Conservation (phyloP, 192 early-diverging fungal genomes). For the Phycomyces nitens region DNA sequence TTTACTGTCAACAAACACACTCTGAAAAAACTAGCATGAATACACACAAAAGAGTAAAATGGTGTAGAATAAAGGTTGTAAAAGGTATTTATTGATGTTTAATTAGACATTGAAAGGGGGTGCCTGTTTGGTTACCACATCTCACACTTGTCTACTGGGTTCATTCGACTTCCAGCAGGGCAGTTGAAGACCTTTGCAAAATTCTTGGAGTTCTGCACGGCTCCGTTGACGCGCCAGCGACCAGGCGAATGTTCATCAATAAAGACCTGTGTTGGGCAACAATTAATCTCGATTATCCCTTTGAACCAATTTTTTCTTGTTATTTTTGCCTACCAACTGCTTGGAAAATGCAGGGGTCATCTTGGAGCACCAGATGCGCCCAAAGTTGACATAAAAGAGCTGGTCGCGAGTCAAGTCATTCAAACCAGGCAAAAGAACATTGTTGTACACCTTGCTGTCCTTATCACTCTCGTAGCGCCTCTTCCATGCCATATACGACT, state of each 20-base stretch:
- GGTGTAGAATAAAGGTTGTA: too few species aligned
- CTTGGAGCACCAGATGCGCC: slow-evolving; percentile 62
- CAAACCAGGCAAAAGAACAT: slow-evolving; percentile 44
- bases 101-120: too few species aligned
- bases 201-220: slow-evolving; percentile 56
- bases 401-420: slow-evolving; percentile 54
- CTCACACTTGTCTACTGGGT: slow-evolving; percentile 59
- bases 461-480: slow-evolving; percentile 30
- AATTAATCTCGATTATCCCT: too few species aligned
- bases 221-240: slow-evolving; percentile 68
- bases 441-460: slow-evolving; percentile 21
- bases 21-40: too few species aligned
- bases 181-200: slow-evolving; percentile 73
- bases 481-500: slow-evolving; percentile 33
- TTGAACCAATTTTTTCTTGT: background rate
- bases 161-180: slow-evolving; percentile 57
- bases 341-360: slow-evolving; percentile 27
- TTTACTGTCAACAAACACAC: too few species aligned
- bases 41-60: too few species aligned
- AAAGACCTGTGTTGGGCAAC: slow-evolving; percentile 41
- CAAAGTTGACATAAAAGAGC: slow-evolving; percentile 67
- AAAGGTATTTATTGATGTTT: too few species aligned
- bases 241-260: slow-evolving; percentile 68
- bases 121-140: slow-evolving; percentile 36
- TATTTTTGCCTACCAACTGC: background rate